Base-by-base conservation (phyloP, 2,329 filamentous ascomycete species). In the Chaetothyriales sp. region DNA sequence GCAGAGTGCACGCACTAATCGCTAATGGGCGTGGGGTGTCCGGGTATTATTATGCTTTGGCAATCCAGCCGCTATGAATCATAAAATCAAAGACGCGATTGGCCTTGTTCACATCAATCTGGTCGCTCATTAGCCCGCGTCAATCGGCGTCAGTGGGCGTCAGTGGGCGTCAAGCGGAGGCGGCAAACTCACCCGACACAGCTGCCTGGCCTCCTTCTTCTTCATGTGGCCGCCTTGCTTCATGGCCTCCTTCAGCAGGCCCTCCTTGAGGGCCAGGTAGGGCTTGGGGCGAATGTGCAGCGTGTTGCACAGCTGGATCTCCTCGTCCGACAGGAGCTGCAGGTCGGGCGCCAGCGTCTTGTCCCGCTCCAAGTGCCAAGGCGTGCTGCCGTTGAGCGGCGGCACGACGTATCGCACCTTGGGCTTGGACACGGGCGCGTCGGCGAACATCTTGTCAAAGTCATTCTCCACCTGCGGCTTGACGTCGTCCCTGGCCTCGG, bases 61-160 rank as follows among this genome's bases (percentile, higher is more conserved):
- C 85, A 55, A 97, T 83, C 89, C 90, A 97, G 2, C 90, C 92
- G 51, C 82, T 83, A 64, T 89, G 86, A 56, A 94, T 86, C 71
- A 95, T 89, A 66, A 95, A 97, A 67, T 97, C 92, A 69, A 90
- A 95, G 53, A 97, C 81, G 58, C 87, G 78, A 18, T 85, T 83
- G 0, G 86, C 84, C 67, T 95, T 97, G 57, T 85, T 85, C 8
- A 81, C 79, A 63, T 97, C 90, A 49, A 97, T 77, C 65, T 82
- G 70, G 5, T 19, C 19, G 25, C 33, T n/a, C 8, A 8, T 50
- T 48, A 59, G 44, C 54, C 52, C 19, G 44, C 18, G 19, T 9
- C 19, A 37, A 22, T 15, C 6, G n/a, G n/a, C n/a, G n/a, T n/a
- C n/a, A n/a, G n/a, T n/a, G n/a, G n/a, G n/a, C n/a, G n/a, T n/a